A percentile compares a stretch with the other conserved stretches of the same genome.
Conservation (phyloP, 306 rosid species). For the Corylus heterophylla region DNA sequence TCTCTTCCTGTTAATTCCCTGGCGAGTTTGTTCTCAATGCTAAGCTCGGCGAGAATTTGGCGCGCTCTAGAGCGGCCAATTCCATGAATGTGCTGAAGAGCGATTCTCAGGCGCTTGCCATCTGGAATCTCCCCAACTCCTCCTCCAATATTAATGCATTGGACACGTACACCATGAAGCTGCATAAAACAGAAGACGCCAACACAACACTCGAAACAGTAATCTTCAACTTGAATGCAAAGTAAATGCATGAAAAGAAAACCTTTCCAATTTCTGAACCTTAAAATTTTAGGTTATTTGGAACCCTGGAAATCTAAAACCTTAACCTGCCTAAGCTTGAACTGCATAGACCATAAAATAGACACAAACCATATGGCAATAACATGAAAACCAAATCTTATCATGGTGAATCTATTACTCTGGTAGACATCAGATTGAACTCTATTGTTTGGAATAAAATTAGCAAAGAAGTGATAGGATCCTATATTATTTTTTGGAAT, state of each 20-base stretch:
- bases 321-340: not conserved
- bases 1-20: constrained; percentile 73
- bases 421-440: not conserved
- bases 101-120: constrained; percentile 54
- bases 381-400: not conserved
- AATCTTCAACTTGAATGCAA: not conserved
- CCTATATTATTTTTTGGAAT: not conserved
- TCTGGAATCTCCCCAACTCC: constrained; percentile 82
- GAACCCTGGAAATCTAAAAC: not conserved
- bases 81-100: constrained; percentile 70
- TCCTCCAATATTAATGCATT: constrained; percentile 59
- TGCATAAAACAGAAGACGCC: constrained; percentile 24
- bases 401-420: no score
- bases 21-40: constrained; percentile 60
- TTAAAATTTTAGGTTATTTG: not conserved
- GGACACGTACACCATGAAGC: constrained; percentile 43
- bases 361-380: not conserved
- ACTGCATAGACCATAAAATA: not conserved
- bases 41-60: constrained; percentile 60
- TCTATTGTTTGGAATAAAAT: not conserved
- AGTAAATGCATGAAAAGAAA: not conserved
- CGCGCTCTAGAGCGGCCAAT: constrained; percentile 63
- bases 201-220: not conserved
- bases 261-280: not conserved
- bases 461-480: not conserved